phyloP scores from a whole-genome alignment of 2,329 filamentous ascomycete genomes.

The Ophioceras dolichostomum region DNA sequence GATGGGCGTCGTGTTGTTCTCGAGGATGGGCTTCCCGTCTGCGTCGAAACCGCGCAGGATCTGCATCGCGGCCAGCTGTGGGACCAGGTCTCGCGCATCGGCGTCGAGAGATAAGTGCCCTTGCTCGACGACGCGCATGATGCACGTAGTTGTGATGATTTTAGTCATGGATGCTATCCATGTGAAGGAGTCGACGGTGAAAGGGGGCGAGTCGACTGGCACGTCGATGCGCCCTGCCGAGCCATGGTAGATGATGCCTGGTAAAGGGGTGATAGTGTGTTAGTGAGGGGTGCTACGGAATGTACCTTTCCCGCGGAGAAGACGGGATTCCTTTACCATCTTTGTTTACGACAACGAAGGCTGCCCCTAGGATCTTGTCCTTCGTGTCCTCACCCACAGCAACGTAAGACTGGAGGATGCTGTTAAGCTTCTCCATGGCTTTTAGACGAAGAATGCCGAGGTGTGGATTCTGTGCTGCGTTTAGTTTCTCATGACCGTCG shows the following conservation, averaged over 20 bases:
- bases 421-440: constrained; percentile 10
- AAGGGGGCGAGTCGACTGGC: constrained; percentile 15
- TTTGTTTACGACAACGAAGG: constrained; percentile 14
- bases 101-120: constrained; percentile 35
- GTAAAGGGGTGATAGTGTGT: too few relatives aligned
- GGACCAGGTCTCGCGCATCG: constrained; percentile 29
- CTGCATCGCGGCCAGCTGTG: constrained; percentile 33
- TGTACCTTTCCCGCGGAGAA: too few relatives aligned
- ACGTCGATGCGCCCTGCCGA: constrained; percentile 22
- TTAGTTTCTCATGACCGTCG: too few relatives aligned
- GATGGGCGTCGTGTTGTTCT: constrained; percentile 33
- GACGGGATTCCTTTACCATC: constrained; percentile 9
- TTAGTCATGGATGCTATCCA: constrained; percentile 49
- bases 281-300: too few relatives aligned
- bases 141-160: constrained; percentile 36
- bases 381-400: constrained; percentile 12
- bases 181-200: constrained; percentile 19
- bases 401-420: constrained; percentile 12
- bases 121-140: constrained; percentile 45
- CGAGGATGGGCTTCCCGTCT: constrained; percentile 17
- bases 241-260: constrained; percentile 22
- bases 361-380: constrained; percentile 16
- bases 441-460: too few relatives aligned
- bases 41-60: constrained; percentile 19
- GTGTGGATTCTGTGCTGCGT: background rate